Evolutionary conservation across 1,284 basidiomycete genomes (phyloP), one percentile per base, ranked within the genome.

Genomic region (Ceratobasidium papillatum): DNA sequence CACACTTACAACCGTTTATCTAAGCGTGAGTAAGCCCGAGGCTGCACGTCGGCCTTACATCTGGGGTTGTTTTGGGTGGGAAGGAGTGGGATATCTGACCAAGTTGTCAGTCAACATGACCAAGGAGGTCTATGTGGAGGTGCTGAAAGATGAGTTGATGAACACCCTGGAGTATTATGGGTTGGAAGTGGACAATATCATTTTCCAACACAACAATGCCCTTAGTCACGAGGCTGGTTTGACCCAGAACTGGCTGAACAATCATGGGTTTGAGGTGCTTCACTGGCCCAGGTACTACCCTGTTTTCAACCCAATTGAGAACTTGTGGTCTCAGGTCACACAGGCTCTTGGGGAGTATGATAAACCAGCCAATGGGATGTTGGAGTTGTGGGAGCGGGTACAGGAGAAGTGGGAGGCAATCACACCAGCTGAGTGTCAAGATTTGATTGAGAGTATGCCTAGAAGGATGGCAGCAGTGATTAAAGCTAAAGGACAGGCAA

Each of bases 171-270:
- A 61, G 41, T 19, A 34, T 36, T 30, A 45, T 38, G 51, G n/a
- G 30, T 5, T 59, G 27, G 30, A 56, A 0, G 8, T 17, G 22
- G 30, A 17, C 11, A 12, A 71, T 5, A 30, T 49, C 25, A 54
- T 68, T 7, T 68, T 68, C 32, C 65, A 68, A n/a, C 54, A 72
- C 7, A 32, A 68, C n/a, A 68, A 68, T 56, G 51, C 45, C 19
- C 34, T n/a, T 17, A 30, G n/a, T 4, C 69, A 73, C 34, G 34
- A 32, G 47, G 65, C 65, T 9, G 36, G 0, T 5, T 12, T 36
- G 19, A 41, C 30, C 17, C 36, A 38, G 3, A 58, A 41, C 38
- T 41, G 38, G 38, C 14, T 41, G 5, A 14, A 41, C 7, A 14
- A 41, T 5, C 38, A 41, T 41, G 38, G 38, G 14, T 7, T 41